Percentiles rank a stretch among this genome's conserved stretches.
These are phyloP conservation scores for Erythrophleum ivorense DNA, from an alignment of 331 rosid genomes.

Conservation along the genomic window DNA sequence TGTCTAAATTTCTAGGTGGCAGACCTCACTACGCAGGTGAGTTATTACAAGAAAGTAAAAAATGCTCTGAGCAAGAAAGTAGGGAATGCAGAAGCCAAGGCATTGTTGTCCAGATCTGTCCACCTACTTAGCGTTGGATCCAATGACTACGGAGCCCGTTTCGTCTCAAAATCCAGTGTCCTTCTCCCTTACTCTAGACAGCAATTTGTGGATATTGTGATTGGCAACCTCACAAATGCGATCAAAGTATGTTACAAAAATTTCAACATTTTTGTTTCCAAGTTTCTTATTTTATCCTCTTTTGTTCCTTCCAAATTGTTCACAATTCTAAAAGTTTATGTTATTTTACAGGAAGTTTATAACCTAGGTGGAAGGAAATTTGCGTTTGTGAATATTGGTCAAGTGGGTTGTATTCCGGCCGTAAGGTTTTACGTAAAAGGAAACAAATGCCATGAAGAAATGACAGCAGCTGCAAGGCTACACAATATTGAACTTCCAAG, in stretches of 20 bases:
- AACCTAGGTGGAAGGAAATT: slow-evolving; percentile 49
- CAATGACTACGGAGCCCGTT: slow-evolving; percentile 51
- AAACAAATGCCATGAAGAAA: not conserved
- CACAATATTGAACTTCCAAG: slow-evolving; percentile 36
- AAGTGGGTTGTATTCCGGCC: slow-evolving; percentile 17
- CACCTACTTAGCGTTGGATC: slow-evolving; percentile 52
- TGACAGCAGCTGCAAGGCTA: slow-evolving; percentile 24
- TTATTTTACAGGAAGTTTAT: slow-evolving; percentile 44
- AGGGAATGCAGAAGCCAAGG: slow-evolving; percentile 38
- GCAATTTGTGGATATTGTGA: slow-evolving; percentile 48
- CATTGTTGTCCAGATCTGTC: slow-evolving; percentile 44
- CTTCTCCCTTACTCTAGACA: not conserved
- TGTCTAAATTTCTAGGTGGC: slow-evolving; percentile 32
- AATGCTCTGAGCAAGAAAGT: slow-evolving; percentile 37
- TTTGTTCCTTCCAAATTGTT: not conserved
- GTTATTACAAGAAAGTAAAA: slow-evolving; percentile 45
- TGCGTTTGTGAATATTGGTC: slow-evolving; percentile 24
- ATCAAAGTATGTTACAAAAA: slow-evolving; percentile 35
- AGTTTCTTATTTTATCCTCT: not conserved
- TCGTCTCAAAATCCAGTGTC: not conserved
- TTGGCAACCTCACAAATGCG: slow-evolving; percentile 47
- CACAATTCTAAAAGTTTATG: not conserved
- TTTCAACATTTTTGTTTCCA: no score
- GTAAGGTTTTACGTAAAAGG: not conserved
- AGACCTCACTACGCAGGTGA: slow-evolving; percentile 48